Base-by-base conservation (phyloP, 2,329 filamentous ascomycete species). In the Trichoderma lentiforme region DNA sequence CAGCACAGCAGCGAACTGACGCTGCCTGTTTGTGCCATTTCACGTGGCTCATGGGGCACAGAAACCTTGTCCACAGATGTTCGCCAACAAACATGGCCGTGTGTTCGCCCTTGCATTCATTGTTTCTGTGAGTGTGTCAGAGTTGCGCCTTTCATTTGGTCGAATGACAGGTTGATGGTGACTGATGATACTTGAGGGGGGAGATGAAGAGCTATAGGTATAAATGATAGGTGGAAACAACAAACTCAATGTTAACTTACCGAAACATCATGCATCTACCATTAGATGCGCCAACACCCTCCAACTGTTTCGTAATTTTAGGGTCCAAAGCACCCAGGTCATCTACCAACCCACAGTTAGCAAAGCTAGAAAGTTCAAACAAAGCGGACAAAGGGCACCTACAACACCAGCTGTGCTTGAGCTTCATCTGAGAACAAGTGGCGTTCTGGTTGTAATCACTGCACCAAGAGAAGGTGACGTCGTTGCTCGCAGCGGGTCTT, bases 381-480 rank as follows among this genome's bases (percentile, higher is more conserved):
- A 8, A 8, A 3, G 5, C 4, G n/a, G 11, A 12, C 1, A 30
- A 39, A 24, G 39, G 15, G 39, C 39, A 71, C 70, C 34, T 36
- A 71, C 70, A 60, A 26, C 70, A 71, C 62, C 28, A 43, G 28
- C 70, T 39, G 32, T 71, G 61, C 21, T 61, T 65, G 30, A 71
- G 36, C 21, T 8, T 21, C 39, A 5, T 36, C 12, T 56, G 60
- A n/a, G 30, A 43, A 36, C 70, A 71, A 8, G 53, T 60, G 1
- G 4, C 21, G n/a, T 56, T 26, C 36, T 14, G 26, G 53, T 61
- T 71, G 68, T 71, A 71, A 15, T 39, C 34, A 2, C 39, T 39
- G 18, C 70, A 71, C 70, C 70, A 71, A 2, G 53, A 53, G 28
- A 71, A 71, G 21, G 53, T 30, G 4, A 71, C 15, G 4, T 71